These are phyloP conservation scores for Epichloe typhina DNA, from an alignment of 2,329 filamentous ascomycete genomes.

Conservation along the genomic window DNA sequence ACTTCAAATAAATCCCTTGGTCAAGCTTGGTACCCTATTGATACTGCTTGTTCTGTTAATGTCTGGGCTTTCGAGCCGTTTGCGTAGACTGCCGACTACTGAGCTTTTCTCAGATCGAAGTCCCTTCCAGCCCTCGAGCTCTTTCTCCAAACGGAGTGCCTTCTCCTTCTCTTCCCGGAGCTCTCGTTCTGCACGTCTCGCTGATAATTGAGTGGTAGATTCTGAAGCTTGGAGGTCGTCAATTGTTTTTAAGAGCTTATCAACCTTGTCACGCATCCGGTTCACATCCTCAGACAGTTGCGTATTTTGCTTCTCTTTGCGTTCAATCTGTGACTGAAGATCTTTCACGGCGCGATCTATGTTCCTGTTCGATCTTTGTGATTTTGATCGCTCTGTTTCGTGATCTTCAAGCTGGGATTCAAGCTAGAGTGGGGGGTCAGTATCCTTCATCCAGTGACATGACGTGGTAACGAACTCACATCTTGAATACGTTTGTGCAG, in stretches of 20 bases:
- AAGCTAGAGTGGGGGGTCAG: constrained; percentile 41
- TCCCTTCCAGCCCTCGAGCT: constrained; percentile 75
- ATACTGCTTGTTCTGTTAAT: constrained; percentile 54
- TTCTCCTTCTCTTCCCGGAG: constrained; percentile 81
- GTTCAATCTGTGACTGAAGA: constrained; percentile 80
- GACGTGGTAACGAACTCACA: constrained; percentile 40
- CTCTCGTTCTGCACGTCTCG: constrained; percentile 79
- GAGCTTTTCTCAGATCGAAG: constrained; percentile 50
- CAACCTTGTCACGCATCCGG: constrained; percentile 80
- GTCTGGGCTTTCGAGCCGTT: constrained; percentile 30
- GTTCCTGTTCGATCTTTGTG: constrained; percentile 78
- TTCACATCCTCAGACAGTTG: constrained; percentile 73
- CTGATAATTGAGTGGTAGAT: constrained; percentile 64
- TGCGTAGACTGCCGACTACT: constrained; percentile 27
- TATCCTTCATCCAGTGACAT: constrained; percentile 14
- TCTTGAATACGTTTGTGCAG: constrained; percentile 90
- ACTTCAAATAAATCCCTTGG: constrained; percentile 49
- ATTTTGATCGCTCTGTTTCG: constrained; percentile 63
- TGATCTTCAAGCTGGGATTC: constrained; percentile 78
- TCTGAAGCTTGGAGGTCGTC: constrained; percentile 88
- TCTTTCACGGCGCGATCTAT: constrained; percentile 91
- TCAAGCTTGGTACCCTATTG: constrained; percentile 52
- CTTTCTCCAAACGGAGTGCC: constrained; percentile 66
- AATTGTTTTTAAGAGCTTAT: constrained; percentile 78
- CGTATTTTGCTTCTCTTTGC: constrained; percentile 75